Evolutionary conservation across 371 early-diverging fungal species (phyloP).

Genomic region (Mortierella sp.): DNA sequence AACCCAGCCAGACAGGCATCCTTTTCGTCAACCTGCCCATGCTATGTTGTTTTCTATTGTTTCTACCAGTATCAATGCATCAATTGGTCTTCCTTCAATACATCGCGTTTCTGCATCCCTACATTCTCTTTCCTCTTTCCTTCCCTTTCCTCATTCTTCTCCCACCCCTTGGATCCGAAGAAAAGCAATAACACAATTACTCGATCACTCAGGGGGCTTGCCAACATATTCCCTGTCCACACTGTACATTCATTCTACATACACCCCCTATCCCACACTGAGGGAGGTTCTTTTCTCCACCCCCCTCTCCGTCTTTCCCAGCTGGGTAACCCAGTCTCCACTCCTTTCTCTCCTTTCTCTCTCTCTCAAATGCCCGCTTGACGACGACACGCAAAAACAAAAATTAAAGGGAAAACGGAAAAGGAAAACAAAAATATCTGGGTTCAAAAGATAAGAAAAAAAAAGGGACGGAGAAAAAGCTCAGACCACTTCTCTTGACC

Average conservation of each 20-base stretch:
- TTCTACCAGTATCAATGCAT: no score
- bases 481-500: slow-evolving; percentile 4
- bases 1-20: not conserved
- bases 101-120: no score
- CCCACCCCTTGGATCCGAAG: no score
- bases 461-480: not conserved
- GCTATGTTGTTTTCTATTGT: not conserved
- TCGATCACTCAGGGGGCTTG: not conserved
- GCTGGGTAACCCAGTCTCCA: no score
- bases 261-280: not conserved
- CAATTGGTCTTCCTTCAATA: no score
- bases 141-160: not conserved
- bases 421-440: not conserved
- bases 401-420: not conserved
- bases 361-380: not conserved
- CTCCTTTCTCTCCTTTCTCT: no score
- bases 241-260: not conserved
- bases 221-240: no score
- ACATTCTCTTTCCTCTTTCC: not conserved
- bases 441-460: slow-evolving; percentile 4
- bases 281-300: no score
- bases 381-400: not conserved
- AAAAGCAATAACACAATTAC: not conserved
- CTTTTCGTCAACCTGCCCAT: not conserved
- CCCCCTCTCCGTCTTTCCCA: not conserved